Base-by-base conservation (phyloP, 1,139 yeast species). In the Nakaseomyces delphensis region DNA sequence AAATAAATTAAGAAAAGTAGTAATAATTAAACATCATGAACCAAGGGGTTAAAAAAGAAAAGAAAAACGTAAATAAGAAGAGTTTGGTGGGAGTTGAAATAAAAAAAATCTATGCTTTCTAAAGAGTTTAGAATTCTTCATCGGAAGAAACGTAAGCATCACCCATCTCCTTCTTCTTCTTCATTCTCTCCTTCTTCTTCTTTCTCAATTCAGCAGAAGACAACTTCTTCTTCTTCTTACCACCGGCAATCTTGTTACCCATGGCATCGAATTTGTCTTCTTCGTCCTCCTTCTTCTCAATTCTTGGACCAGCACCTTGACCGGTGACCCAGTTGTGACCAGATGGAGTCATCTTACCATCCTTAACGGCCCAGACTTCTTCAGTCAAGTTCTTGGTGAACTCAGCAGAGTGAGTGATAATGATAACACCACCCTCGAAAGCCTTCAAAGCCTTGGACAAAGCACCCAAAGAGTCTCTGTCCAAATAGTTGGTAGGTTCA, bases 101-200 rank as follows among this genome's bases (percentile, higher is more conserved):
- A 18, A 36, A 24, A 11, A 36, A 13, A 19, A 15, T 29, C 27
- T 31, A 31, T 31, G 23, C 21, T 31, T 31, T 31, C 15, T 8
- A 9, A 13, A 14, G 4, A 31, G 27, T 15, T 29, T 27, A 38
- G 25, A 28, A 38, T 18, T n/a, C 32, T 43, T 58, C 97, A 63
- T 87, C 97, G 56, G 94, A 83, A 57, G 96, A 89, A 59, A 87
- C 96, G 70, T 91, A 91, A 70, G 94, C 97, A 67, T 91, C 98
- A 79, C 97, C 97, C 70, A 87, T 73, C 72, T 83, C 95, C 95
- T 91, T 91, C 96, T 91, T 91, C 93, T 89, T 91, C 85, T 84
- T 86, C 97, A 91, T 89, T 82, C 98, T 87, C 77, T 91, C 98
- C 95, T 91, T 91, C 96, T 91, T 91, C 95, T 91, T 91, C 96